Conservation (phyloP, 805 yeast genomes). For the Deakozyma indianensis region DNA sequence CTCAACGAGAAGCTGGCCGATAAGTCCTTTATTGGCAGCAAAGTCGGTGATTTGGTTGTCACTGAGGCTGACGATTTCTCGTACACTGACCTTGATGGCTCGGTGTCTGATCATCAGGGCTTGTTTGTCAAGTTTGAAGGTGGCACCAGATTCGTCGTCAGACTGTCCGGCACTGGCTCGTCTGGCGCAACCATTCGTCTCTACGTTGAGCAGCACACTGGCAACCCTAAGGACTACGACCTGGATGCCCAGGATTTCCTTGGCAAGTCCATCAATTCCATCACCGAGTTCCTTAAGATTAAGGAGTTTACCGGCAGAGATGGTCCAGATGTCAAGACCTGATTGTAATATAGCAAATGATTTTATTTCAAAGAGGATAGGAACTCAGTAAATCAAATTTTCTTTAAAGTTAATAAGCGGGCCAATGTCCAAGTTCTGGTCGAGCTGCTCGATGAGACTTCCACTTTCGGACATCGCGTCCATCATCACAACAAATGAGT, state of each 20-base stretch:
- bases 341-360: neutral
- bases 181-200: slow-evolving; percentile 94
- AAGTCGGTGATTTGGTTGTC: slow-evolving; percentile 40
- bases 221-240: slow-evolving; percentile 36
- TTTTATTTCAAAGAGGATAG: too few species aligned
- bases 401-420: too few species aligned
- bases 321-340: slow-evolving; percentile 78
- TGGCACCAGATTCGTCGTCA: slow-evolving; percentile 75
- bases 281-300: slow-evolving; percentile 56
- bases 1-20: slow-evolving; percentile 28
- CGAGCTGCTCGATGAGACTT: too few species aligned
- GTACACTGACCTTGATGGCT: slow-evolving; percentile 90
- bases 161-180: slow-evolving; percentile 95
- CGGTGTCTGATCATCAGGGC: slow-evolving; percentile 80
- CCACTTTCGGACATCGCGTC: too few species aligned
- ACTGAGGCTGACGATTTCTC: slow-evolving; percentile 75
- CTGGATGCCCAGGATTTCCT: slow-evolving; percentile 55
- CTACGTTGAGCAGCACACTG: slow-evolving; percentile 72
- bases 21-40: slow-evolving; percentile 34
- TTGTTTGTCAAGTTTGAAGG: slow-evolving; percentile 64
- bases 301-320: slow-evolving; percentile 63
- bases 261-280: slow-evolving; percentile 42
- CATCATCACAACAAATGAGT: slow-evolving; percentile 16
- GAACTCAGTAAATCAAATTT: too few species aligned
- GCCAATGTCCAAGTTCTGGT: too few species aligned